Percentiles rank a stretch among this genome's conserved stretches.
These are phyloP conservation scores for Forsythia suspensa DNA, from an alignment of 257 asterid species.

Conservation along the genomic window DNA sequence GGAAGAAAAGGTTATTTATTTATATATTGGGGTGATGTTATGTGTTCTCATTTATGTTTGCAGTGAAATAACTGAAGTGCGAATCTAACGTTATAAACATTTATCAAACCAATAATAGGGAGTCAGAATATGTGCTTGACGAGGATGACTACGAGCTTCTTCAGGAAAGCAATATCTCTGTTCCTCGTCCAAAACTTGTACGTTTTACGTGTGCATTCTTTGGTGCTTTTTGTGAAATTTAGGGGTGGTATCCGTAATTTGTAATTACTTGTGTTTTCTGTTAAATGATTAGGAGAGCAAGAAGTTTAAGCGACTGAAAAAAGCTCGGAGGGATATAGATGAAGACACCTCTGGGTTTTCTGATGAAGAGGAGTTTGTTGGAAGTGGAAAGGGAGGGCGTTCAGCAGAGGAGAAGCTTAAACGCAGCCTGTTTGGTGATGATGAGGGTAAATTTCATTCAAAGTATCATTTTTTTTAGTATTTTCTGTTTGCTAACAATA, in stretches of 20 bases:
- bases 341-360: constrained; percentile 78
- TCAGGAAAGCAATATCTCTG: constrained; percentile 86
- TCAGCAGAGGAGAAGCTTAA: constrained; percentile 83
- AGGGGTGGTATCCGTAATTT: not conserved
- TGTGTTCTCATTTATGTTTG: constrained; percentile 1
- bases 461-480: constrained; percentile 6
- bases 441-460: constrained; percentile 57
- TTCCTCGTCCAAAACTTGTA: constrained; percentile 74
- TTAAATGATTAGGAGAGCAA: constrained; percentile 54
- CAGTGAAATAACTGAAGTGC: not conserved
- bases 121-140: constrained; percentile 71
- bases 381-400: constrained; percentile 66
- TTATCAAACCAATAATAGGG: constrained; percentile 40
- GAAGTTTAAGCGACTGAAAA: constrained; percentile 86
- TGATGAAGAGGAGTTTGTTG: constrained; percentile 76
- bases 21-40: not conserved
- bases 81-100: not conserved
- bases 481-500: constrained; percentile 15
- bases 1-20: constrained; percentile 72
- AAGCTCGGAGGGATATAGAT: constrained; percentile 72
- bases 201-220: not conserved
- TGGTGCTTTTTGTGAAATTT: constrained; percentile 3
- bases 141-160: constrained; percentile 95
- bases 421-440: constrained; percentile 79
- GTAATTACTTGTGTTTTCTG: not conserved